Evolutionary conservation across 306 rosid species (phyloP).

Genomic region (Canavalia ensiformis): DNA sequence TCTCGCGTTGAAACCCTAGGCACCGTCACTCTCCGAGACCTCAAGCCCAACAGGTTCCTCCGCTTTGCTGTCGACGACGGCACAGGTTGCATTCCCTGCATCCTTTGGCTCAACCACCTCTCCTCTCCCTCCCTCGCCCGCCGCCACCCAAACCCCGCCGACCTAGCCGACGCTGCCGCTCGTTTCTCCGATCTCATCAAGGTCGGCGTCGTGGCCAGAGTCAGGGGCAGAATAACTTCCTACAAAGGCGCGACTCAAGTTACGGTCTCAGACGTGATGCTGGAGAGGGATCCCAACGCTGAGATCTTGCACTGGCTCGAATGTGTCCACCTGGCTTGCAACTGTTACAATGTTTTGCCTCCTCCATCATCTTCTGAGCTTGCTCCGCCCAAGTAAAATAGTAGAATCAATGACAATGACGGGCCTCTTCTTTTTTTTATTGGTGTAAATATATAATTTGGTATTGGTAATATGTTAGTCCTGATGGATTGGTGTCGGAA

Average conservation of each 20-base stretch:
- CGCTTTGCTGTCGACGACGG: conserved; percentile 76
- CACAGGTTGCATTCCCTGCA: conserved; percentile 70
- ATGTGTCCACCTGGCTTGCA: conserved; percentile 58
- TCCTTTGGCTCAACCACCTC: conserved; percentile 86
- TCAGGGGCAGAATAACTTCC: conserved; percentile 66
- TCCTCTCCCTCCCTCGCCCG: conserved; percentile 62
- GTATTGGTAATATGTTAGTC: too few species aligned
- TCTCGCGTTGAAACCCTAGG: conserved; percentile 70
- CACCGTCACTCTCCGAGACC: conserved; percentile 62
- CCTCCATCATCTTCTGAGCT: too few species aligned
- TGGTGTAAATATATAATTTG: too few species aligned
- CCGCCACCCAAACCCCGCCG: conserved; percentile 55
- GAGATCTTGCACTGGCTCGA: conserved; percentile 53
- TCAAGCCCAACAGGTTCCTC: conserved; percentile 65
- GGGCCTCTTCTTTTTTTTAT: too few species aligned
- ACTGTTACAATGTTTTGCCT: conserved; percentile 57
- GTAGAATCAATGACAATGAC: too few species aligned
- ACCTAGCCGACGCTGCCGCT: conserved; percentile 50
- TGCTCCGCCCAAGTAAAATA: too few species aligned
- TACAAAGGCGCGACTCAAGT: conserved; percentile 69
- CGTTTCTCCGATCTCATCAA: conserved; percentile 51
- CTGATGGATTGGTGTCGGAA: too few species aligned
- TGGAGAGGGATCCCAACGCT: conserved; percentile 77
- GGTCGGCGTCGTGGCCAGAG: conserved; percentile 68
- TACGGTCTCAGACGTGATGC: conserved; percentile 74